Conservation (phyloP, 2,329 filamentous ascomycete genomes). For the Aspergillus viridinutans region DNA sequence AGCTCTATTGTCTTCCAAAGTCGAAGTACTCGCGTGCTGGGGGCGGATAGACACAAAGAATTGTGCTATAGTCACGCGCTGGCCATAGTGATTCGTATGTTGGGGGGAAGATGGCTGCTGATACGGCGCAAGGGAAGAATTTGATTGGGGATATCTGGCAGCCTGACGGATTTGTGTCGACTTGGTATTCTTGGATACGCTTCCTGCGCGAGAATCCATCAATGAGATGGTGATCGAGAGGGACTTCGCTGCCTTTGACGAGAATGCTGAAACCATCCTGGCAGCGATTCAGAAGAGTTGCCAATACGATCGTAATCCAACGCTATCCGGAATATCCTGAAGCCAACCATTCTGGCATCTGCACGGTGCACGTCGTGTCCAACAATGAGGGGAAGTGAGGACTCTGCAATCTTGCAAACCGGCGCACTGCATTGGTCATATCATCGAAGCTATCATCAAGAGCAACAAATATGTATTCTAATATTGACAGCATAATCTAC, state of each 20-base stretch:
- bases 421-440: conserved; percentile 98
- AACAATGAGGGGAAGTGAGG: conserved; percentile 92
- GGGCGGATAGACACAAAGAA: too few species aligned
- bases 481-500: too few species aligned
- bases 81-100: too few species aligned
- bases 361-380: conserved; percentile 85
- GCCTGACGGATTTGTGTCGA: conserved; percentile 91
- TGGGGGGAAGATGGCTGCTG: too few species aligned
- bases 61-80: too few species aligned
- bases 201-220: conserved; percentile 88
- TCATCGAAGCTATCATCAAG: conserved; percentile 85
- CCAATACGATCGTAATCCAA: conserved; percentile 57
- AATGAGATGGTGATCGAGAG: conserved; percentile 94
- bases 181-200: conserved; percentile 80
- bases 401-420: conserved; percentile 89
- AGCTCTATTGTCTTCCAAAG: too few species aligned
- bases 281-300: conserved; percentile 61
- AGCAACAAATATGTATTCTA: too few species aligned
- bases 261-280: conserved; percentile 73
- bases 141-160: conserved; percentile 96
- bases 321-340: conserved; percentile 66
- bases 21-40: too few species aligned
- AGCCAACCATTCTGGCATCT: conserved; percentile 79
- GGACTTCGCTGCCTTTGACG: conserved; percentile 82
- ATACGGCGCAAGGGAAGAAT: conserved; percentile 76